Evolutionary conservation across 2,329 filamentous ascomycete species (phyloP).

Genomic region (Cladosporium sp.): DNA sequence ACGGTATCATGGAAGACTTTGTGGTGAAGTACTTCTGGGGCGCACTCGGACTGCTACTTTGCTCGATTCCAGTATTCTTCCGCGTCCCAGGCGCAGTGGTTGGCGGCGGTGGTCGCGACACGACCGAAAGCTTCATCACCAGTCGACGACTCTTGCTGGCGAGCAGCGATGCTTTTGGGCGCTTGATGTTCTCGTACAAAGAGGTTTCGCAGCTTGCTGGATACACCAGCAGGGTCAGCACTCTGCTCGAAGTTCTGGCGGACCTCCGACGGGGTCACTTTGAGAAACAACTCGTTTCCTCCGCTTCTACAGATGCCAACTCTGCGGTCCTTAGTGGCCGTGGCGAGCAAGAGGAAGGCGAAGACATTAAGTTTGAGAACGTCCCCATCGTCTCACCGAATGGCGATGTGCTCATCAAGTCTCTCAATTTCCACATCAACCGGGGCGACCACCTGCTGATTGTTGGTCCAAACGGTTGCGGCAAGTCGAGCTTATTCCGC

Average conservation of each 20-base stretch:
- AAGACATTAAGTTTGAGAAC: slow-evolving; percentile 79
- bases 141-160: slow-evolving; percentile 89
- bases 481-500: slow-evolving; percentile 92
- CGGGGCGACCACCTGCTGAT: slow-evolving; percentile 90
- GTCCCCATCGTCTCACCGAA: slow-evolving; percentile 97
- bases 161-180: slow-evolving; percentile 91
- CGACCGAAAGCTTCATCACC: slow-evolving; percentile 72
- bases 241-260: slow-evolving; percentile 88
- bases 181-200: slow-evolving; percentile 97
- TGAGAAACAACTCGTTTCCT: slow-evolving; percentile 94
- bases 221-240: slow-evolving; percentile 89
- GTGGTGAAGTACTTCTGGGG: slow-evolving; percentile 99
- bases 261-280: slow-evolving; percentile 89
- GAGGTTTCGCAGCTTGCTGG: slow-evolving; percentile 95
- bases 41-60: slow-evolving; percentile 84
- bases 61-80: slow-evolving; percentile 94
- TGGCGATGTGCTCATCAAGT: slow-evolving; percentile 84
- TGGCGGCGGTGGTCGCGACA: slow-evolving; percentile 24
- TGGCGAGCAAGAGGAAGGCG: slow-evolving; percentile 77
- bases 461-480: slow-evolving; percentile 94
- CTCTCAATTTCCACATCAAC: slow-evolving; percentile 82
- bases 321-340: slow-evolving; percentile 79
- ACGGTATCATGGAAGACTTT: slow-evolving; percentile 99
- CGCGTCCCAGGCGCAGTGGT: slow-evolving; percentile 53
- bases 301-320: slow-evolving; percentile 77